Evolutionary conservation across 176 grass and related monocot species (phyloP), one percentile per base, ranked within the genome.

Genomic region (Musa troglodytarum): DNA sequence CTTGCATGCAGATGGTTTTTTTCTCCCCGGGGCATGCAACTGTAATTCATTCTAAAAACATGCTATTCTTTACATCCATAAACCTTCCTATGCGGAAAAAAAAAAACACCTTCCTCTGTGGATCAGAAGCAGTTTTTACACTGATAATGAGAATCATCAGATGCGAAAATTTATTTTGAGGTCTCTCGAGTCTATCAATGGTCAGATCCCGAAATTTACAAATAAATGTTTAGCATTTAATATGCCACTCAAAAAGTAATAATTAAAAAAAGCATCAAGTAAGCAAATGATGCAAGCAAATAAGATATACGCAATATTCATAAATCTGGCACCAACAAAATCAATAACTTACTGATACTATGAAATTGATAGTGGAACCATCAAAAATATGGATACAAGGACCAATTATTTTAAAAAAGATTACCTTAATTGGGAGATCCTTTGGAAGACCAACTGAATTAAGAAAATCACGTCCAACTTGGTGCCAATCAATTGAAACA

Each of bases 401-500:
- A 61, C 15, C 6, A 9, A 3, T 61, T 61, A 43, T 5, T 16
- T 10, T 13, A 16, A 9, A 3, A 68, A 68, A 17, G 49, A 21
- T 29, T 57, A 74, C 72, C 72, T 74, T 57, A 8, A 74, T 24
- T 15, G 59, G 49, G 43, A 77, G n/a, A 65, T 77, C 16, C 62
- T 77, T 77, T 11, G 43, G 43, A 49, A 77, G 61, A 23, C 59
- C 75, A 51, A 66, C 50, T 65, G 61, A 25, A 16, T 53, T 61
- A 52, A 77, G 75, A 23, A 77, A 77, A 51, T 52, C 50, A 65
- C 21, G 25, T n/a, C 75, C 61, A 77, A 77, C 58, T 65, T 65
- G 10, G 49, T 65, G 61, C 75, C 75, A 77, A 24, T 77, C 75
- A 77, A 65, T 65, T 77, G 75, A 52, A 64, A 65, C 21, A 16